phyloP scores from a whole-genome alignment of 2,329 filamentous ascomycete species.

The Trichothecium sympodiale region DNA sequence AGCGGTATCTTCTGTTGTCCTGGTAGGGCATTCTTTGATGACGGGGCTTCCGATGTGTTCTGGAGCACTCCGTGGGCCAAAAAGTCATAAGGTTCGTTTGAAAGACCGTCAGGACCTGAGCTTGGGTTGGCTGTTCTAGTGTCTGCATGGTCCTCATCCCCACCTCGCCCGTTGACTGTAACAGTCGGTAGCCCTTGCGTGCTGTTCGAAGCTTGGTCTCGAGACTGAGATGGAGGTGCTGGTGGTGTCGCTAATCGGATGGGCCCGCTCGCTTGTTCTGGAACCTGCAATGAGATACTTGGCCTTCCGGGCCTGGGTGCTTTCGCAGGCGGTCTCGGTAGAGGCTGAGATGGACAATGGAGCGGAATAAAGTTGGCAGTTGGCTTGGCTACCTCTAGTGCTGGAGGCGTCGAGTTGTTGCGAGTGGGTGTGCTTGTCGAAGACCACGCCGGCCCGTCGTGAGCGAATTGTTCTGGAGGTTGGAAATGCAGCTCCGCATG shows the following conservation, averaged over 20 bases:
- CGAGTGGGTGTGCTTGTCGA: no score
- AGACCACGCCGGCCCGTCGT: no score
- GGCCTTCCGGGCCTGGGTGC: conserved; percentile 18
- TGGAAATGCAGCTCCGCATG: not conserved
- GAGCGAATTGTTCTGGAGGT: not conserved
- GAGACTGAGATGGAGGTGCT: conserved; percentile 17
- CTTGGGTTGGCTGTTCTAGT: not conserved
- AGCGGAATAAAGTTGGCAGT: not conserved
- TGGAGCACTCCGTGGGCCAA: no score
- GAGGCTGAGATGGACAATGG: not conserved
- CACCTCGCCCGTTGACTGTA: conserved; percentile 33
- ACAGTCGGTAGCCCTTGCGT: conserved; percentile 28
- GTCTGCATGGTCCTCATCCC: not conserved
- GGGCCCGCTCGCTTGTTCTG: conserved; percentile 44
- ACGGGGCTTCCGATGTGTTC: no score
- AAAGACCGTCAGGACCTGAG: not conserved
- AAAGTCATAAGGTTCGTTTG: not conserved
- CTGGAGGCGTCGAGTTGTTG: not conserved
- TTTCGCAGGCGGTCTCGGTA: not conserved
- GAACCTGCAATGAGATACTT: conserved; percentile 28
- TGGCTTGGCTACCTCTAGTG: no score
- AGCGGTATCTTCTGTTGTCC: conserved; percentile 8
- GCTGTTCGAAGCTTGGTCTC: not conserved
- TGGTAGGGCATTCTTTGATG: no score
- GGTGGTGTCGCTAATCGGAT: conserved; percentile 47